Percentiles rank a stretch among this genome's conserved stretches.
These are phyloP conservation scores for Leishmania tarentolae DNA, from an alignment of 208 protist species.

Conservation along the genomic window DNA sequence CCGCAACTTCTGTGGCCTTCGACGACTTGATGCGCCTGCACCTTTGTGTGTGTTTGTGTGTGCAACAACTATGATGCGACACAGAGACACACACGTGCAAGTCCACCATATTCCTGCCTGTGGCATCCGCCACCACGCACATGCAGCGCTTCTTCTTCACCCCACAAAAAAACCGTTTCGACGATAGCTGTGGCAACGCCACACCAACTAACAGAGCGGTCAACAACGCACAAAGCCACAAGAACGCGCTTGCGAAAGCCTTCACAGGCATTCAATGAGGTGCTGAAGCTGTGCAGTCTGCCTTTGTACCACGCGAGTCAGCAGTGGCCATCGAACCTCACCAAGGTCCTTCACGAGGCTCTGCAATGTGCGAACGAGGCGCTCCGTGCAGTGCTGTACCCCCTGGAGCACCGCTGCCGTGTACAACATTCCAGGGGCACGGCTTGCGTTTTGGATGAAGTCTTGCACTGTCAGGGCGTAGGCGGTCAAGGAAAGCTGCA, in stretches of 20 bases:
- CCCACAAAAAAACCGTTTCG: background rate
- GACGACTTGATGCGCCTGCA: background rate
- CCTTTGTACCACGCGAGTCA: constrained; percentile 25
- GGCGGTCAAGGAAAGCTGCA: constrained; percentile 62
- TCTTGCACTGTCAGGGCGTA: constrained; percentile 50
- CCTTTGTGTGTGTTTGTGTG: background rate
- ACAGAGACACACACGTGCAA: background rate
- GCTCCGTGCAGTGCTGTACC: constrained; percentile 38
- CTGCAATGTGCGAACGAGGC: constrained; percentile 46
- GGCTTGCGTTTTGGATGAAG: constrained; percentile 4
- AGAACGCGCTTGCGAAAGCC: background rate
- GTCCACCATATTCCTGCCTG: background rate
- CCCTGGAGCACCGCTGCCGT: constrained; percentile 33
- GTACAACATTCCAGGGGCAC: constrained; percentile 18
- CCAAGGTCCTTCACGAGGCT: constrained; percentile 48
- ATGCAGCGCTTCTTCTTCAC: background rate
- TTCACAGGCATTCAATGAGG: constrained; percentile 17
- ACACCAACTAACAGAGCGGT: background rate
- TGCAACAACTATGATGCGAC: background rate
- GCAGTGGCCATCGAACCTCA: constrained; percentile 33
- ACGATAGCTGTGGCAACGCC: background rate
- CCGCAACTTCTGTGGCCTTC: too few relatives aligned
- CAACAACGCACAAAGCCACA: background rate
- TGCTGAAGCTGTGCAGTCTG: constrained; percentile 21
- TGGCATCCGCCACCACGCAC: background rate